These are phyloP conservation scores for Eucalyptus urophylla DNA, from an alignment of 345 rosid genomes.

Conservation along the genomic window DNA sequence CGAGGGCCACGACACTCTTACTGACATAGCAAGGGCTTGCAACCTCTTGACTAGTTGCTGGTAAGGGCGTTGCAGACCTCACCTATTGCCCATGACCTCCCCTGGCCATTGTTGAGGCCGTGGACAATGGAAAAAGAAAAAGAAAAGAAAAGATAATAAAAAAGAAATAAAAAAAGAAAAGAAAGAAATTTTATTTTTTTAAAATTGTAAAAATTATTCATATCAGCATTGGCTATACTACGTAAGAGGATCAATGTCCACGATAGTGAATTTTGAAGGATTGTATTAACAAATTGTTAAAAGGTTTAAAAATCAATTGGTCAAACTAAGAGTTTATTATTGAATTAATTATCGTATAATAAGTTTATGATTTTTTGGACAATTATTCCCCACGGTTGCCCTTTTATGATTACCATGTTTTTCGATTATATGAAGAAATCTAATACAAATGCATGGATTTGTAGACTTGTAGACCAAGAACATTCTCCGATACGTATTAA, in stretches of 20 bases:
- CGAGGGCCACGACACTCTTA: neutral
- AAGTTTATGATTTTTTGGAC: neutral
- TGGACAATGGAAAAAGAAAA: neutral
- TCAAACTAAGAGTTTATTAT: neutral
- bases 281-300: neutral
- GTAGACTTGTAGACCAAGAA: neutral
- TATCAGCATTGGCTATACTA: too few species aligned
- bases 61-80: neutral
- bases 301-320: neutral
- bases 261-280: neutral
- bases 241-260: neutral
- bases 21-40: neutral
- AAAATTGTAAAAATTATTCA: neutral
- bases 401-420: neutral
- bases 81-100: neutral
- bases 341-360: neutral
- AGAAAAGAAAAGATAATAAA: neutral
- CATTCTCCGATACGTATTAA: neutral
- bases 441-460: neutral
- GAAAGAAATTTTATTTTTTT: too few species aligned
- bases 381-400: neutral
- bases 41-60: neutral
- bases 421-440: neutral
- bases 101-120: neutral
- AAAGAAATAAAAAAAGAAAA: neutral